Conservation (phyloP, 78 protist species). For the Cavenderia fasciculata region DNA sequence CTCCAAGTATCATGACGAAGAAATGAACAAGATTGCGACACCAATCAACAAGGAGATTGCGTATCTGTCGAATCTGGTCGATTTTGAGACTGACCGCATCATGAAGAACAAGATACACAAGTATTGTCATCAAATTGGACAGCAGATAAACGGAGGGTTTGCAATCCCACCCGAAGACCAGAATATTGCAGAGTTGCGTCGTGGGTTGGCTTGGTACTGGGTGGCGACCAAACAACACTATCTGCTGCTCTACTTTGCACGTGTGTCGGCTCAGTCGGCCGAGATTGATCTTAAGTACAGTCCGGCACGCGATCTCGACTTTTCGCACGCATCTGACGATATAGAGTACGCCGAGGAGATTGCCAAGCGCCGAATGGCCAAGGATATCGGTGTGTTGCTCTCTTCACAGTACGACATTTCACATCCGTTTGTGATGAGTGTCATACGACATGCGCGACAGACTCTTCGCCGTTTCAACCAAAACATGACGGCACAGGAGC, state of each 20-base stretch:
- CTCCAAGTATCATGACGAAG: conserved; percentile 7
- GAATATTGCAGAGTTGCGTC: neutral
- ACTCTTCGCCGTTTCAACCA: neutral
- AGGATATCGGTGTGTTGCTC: conserved; percentile 1
- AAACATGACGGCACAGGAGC: neutral
- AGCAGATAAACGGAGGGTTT: conserved; percentile 7
- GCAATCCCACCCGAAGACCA: conserved; percentile 6
- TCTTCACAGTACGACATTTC: neutral
- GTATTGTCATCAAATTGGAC: conserved; percentile 16
- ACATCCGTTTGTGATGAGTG: neutral
- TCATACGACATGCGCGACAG: neutral
- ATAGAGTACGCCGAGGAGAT: neutral
- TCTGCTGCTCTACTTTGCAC: conserved; percentile 1
- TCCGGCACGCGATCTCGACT: neutral
- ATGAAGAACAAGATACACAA: conserved; percentile 26
- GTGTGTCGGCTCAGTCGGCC: neutral
- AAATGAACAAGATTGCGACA: conserved; percentile 12
- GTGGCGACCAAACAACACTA: neutral
- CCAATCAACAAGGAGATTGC: conserved; percentile 26
- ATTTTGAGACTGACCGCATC: conserved; percentile 6
- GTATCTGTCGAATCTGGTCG: conserved; percentile 7
- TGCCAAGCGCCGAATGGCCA: conserved; percentile 9
- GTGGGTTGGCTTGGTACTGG: conserved; percentile 11
- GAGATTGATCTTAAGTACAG: neutral
- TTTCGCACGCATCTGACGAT: neutral